These are phyloP conservation scores for Kodamaea plutei DNA, from an alignment of 1,139 yeast species.

Conservation along the genomic window DNA sequence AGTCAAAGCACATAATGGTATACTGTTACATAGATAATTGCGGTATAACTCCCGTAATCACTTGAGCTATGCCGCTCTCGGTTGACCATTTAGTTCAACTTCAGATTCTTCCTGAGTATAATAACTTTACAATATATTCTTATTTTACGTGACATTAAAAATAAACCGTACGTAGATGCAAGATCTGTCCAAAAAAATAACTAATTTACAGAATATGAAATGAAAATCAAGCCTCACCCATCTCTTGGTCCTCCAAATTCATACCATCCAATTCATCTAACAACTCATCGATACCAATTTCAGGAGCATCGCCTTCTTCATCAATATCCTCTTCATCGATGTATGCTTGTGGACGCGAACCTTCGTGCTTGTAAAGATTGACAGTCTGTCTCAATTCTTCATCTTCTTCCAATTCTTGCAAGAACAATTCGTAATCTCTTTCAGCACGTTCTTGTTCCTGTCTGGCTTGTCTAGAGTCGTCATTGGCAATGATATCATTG, in stretches of 20 bases:
- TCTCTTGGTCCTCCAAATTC: slow-evolving; percentile 69
- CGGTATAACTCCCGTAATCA: no score
- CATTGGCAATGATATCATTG: slow-evolving; percentile 75
- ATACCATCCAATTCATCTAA: slow-evolving; percentile 91
- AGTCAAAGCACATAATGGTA: no score
- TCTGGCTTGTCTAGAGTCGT: slow-evolving; percentile 73
- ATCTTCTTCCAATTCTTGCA: slow-evolving; percentile 97
- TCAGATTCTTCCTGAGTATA: no score
- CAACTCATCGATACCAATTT: slow-evolving; percentile 74
- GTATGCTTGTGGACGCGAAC: not conserved
- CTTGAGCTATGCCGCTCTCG: no score
- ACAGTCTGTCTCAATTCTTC: slow-evolving; percentile 88
- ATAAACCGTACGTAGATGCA: no score
- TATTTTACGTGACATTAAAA: no score
- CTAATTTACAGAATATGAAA: no score
- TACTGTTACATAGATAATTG: no score
- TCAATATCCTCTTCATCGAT: slow-evolving; percentile 44
- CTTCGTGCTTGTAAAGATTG: slow-evolving; percentile 73
- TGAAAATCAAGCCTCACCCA: no score
- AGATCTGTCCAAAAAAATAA: no score
- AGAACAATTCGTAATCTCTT: slow-evolving; percentile 90
- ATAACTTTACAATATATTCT: no score
- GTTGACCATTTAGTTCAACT: no score
- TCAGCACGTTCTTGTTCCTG: slow-evolving; percentile 92
- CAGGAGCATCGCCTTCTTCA: slow-evolving; percentile 73